Percentiles rank a stretch among this genome's conserved stretches.
These are phyloP conservation scores for Whalleya microplaca DNA, from an alignment of 2,329 filamentous ascomycete species.

Conservation along the genomic window DNA sequence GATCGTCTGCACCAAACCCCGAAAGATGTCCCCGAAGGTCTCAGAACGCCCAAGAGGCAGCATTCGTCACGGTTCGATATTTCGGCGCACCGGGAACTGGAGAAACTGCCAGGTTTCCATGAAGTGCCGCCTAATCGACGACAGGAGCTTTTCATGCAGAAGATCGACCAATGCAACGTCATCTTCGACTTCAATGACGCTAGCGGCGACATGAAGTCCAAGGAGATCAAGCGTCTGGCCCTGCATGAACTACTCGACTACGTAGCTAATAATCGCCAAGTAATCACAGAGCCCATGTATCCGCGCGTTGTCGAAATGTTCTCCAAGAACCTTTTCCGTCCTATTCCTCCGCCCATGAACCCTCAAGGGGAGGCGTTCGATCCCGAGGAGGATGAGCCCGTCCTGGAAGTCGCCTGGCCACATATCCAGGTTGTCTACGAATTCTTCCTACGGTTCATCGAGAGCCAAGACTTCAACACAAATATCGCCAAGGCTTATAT, in stretches of 20 bases:
- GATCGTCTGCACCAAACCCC: conserved; percentile 90
- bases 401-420: conserved; percentile 97
- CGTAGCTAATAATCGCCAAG: conserved; percentile 96
- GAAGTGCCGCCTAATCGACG: conserved; percentile 93
- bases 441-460: conserved; percentile 98
- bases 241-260: conserved; percentile 97
- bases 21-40: conserved; percentile 93
- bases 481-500: conserved; percentile 99
- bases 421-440: conserved; percentile 99
- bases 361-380: conserved; percentile 98
- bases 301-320: conserved; percentile 99
- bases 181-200: conserved; percentile 99
- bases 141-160: conserved; percentile 98
- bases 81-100: conserved; percentile 92
- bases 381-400: conserved; percentile 96
- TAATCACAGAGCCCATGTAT: conserved; percentile 99
- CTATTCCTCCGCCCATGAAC: conserved; percentile 95
- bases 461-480: conserved; percentile 99
- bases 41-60: conserved; percentile 93
- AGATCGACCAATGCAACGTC: conserved; percentile 99
- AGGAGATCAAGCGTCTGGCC: conserved; percentile 97
- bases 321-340: conserved; percentile 95
- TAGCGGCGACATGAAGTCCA: conserved; percentile 98
- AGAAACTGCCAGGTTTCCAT: conserved; percentile 97
- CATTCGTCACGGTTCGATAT: conserved; percentile 98